These are phyloP conservation scores for Exophiala alcalophila DNA, from an alignment of 2,329 filamentous ascomycete genomes.

Conservation along the genomic window DNA sequence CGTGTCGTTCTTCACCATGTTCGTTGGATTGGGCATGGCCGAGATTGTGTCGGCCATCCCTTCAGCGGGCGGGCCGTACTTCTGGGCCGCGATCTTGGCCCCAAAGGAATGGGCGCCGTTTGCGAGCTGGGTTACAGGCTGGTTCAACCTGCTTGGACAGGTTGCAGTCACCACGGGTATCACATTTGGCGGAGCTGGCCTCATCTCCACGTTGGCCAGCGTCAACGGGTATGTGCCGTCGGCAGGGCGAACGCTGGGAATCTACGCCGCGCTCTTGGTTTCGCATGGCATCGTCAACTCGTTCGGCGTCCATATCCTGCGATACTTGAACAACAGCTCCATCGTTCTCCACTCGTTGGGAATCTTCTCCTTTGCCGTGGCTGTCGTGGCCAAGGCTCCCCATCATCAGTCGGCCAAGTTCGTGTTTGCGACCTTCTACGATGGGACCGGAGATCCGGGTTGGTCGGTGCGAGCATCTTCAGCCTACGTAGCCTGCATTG, in stretches of 20 bases:
- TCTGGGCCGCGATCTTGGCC: conserved; percentile 59
- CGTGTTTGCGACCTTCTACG: conserved; percentile 54
- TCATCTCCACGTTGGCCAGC: conserved; percentile 47
- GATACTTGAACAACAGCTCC: conserved; percentile 56
- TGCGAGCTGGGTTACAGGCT: conserved; percentile 50
- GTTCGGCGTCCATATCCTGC: conserved; percentile 56
- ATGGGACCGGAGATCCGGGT: conserved; percentile 53
- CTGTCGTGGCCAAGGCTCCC: conserved; percentile 57
- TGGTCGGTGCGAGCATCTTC: conserved; percentile 54
- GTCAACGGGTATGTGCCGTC: conserved; percentile 47
- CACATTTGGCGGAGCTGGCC: conserved; percentile 46
- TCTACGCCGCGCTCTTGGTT: conserved; percentile 56
- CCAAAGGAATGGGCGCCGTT: conserved; percentile 47
- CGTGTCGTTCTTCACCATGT: conserved; percentile 54
- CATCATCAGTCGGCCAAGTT: conserved; percentile 55
- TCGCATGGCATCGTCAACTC: conserved; percentile 57
- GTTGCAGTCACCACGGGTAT: conserved; percentile 52
- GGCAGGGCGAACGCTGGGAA: conserved; percentile 54
- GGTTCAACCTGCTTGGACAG: conserved; percentile 50
- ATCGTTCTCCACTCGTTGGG: conserved; percentile 56
- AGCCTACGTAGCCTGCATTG: conserved; percentile 55
- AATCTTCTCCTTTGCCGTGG: conserved; percentile 53
- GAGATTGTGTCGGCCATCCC: conserved; percentile 60
- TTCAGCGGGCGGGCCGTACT: conserved; percentile 58
- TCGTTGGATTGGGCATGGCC: conserved; percentile 56